A percentile compares a stretch with the other conserved stretches of the same genome.
Evolutionary conservation across 2,329 filamentous ascomycete genomes (phyloP).

Genomic region (Didymella pinodella): DNA sequence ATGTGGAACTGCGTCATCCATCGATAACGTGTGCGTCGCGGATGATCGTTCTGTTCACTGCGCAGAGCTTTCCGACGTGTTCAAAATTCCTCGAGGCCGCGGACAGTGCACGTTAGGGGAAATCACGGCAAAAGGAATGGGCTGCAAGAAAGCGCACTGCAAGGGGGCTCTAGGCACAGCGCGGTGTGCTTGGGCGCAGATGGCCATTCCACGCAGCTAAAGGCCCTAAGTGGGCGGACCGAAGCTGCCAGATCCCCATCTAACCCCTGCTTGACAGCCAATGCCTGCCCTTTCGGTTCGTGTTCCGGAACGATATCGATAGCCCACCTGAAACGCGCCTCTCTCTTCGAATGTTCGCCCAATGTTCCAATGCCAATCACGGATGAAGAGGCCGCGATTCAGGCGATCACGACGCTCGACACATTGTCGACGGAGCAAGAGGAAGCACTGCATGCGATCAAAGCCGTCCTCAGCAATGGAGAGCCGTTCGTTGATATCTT

Average conservation of each 20-base stretch:
- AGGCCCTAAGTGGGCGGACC: constrained; percentile 10
- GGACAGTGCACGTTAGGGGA: constrained; percentile 20
- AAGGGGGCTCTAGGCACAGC: constrained; percentile 36
- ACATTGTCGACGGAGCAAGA: constrained; percentile 46
- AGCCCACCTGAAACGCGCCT: constrained; percentile 16
- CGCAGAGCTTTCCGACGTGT: constrained; percentile 17
- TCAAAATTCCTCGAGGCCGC: constrained; percentile 13
- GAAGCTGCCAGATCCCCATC: constrained; percentile 17
- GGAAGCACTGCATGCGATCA: constrained; percentile 45
- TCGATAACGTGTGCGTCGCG: constrained; percentile 18
- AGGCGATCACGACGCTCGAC: constrained; percentile 49
- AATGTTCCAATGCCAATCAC: constrained; percentile 49
- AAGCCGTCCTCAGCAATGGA: constrained; percentile 47
- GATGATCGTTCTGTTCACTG: constrained; percentile 16
- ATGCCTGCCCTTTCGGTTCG: constrained; percentile 22
- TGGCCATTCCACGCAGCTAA: constrained; percentile 11
- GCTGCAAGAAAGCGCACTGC: constrained; percentile 27
- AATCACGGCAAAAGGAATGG: constrained; percentile 18
- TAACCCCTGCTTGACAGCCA: constrained; percentile 17
- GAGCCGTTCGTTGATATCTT: constrained; percentile 54
- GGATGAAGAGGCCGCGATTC: constrained; percentile 53
- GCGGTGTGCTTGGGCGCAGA: constrained; percentile 26
- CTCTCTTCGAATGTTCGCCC: constrained; percentile 11
- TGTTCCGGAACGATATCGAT: constrained; percentile 21
- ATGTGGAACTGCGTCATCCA: constrained; percentile 29